Evolutionary conservation across 108 stramenopile genomes (phyloP).

Genomic region (Discostella pseudostelligera): DNA sequence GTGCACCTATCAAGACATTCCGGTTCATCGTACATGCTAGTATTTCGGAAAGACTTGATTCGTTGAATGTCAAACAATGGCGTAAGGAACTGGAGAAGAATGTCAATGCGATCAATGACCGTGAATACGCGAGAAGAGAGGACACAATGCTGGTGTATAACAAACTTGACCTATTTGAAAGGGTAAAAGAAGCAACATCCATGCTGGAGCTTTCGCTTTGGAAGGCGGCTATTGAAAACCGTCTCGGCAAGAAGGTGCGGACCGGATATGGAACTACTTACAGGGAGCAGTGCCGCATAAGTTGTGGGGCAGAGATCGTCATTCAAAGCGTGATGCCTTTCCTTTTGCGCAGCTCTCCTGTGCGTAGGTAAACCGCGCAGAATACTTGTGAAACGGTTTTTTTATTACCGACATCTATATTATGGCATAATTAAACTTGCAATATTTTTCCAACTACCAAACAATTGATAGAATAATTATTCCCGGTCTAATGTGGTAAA

Average conservation of each 20-base stretch:
- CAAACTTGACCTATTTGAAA: neutral
- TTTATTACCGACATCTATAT: too few species aligned
- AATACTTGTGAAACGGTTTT: too few species aligned
- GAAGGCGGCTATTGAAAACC: neutral
- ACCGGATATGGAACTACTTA: neutral
- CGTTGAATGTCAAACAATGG: neutral
- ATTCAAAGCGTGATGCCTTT: neutral
- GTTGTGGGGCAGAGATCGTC: constrained; percentile 1
- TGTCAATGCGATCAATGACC: too few species aligned
- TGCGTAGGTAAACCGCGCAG: too few species aligned
- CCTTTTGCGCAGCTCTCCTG: too few species aligned
- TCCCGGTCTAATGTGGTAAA: too few species aligned
- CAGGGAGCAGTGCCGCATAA: neutral
- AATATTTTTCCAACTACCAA: too few species aligned
- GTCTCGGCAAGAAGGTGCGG: neutral
- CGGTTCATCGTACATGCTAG: neutral
- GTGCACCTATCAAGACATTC: neutral
- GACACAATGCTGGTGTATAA: neutral
- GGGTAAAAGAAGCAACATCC: neutral
- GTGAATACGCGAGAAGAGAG: neutral
- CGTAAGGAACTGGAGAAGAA: neutral
- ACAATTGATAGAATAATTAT: too few species aligned
- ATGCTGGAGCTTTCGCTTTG: constrained; percentile 3
- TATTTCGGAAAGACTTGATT: neutral
- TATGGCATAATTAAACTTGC: too few species aligned